Evolutionary conservation across 164 flowering plant genomes (phyloP), one percentile per base, ranked within the genome.

Genomic region (Protea cynaroides): DNA sequence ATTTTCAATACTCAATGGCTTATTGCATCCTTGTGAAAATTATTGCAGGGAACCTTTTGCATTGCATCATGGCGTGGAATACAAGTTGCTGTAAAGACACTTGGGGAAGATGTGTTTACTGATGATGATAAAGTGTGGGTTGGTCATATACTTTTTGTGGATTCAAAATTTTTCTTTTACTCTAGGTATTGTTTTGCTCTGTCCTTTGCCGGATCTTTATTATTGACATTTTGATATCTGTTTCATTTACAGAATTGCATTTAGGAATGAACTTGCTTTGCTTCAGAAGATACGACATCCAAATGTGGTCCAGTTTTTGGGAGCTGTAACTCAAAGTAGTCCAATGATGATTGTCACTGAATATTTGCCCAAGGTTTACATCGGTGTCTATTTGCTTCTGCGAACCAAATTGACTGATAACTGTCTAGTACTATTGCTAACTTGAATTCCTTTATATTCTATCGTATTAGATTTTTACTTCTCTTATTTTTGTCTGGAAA

Each of bases 51-150:
- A 68, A 94, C 99, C 56, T 94, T 72, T 59, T 67, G 78, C 25
- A 78, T 77, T 36, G 96, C 96, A 59, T 79, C 72, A 8, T 94
- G 99, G 99, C 87, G 90, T 63, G 99, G 99, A 44, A 94, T 76
- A n/a, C 66, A 86, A 79, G 97, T 94, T 81, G 99, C 99, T 23
- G 97, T 91, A 12, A 94, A 94, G 67, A 80, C 52, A 70, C 81
- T 94, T 65, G 86, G 74, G 51, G 99, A 89, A 25, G 89, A 87
- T 68, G 80, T 93, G 25, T 22, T 81, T 67, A 57, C 69, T 57
- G 90, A 89, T 65, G 93, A 88, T 56, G 92, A 91, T 68, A 91
- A 88, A 89, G 86, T 94, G 99, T 94, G 74, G 72, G 99, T 84
- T 65, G 44, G 56, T 72, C 54, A 59, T 60, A 58, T 61, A 58